phyloP scores from a whole-genome alignment of 495 filamentous ascomycete genomes.

The Evernia prunastri region DNA sequence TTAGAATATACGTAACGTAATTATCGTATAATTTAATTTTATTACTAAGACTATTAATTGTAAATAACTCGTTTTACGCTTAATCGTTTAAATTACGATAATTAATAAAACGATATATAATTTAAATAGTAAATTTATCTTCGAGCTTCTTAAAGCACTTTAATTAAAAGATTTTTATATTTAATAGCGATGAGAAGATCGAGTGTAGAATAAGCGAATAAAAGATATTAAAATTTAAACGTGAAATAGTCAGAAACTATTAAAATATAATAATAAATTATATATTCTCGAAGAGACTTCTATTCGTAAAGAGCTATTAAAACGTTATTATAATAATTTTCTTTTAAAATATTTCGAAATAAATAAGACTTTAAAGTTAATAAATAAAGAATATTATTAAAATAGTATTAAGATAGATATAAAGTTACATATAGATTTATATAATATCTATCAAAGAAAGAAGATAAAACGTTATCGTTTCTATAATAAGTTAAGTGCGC shows the following conservation, averaged over 20 bases:
- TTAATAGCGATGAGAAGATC: neutral
- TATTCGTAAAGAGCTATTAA: neutral
- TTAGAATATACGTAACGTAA: no score
- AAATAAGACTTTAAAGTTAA: neutral
- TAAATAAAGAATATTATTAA: neutral
- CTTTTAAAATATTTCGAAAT: neutral
- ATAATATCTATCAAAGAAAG: no score
- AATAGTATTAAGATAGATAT: no score
- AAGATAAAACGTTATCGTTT: no score
- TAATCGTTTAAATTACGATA: neutral
- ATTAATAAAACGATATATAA: slow-evolving; percentile 1
- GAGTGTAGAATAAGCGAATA: neutral
- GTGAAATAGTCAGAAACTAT: neutral
- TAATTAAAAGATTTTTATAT: neutral
- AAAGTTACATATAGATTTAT: no score
- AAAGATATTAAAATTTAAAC: neutral
- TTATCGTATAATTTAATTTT: no score
- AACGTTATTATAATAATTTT: neutral
- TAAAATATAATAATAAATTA: neutral
- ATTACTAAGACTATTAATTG: no score
- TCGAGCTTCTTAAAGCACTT: no score
- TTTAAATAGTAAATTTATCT: neutral
- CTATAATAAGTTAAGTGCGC: no score
- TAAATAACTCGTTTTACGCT: no score
- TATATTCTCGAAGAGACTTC: neutral